Percentiles rank a stretch among this genome's conserved stretches.
These are phyloP conservation scores for Talaromyces proteolyticus DNA, from an alignment of 495 filamentous ascomycete genomes.

Conservation along the genomic window DNA sequence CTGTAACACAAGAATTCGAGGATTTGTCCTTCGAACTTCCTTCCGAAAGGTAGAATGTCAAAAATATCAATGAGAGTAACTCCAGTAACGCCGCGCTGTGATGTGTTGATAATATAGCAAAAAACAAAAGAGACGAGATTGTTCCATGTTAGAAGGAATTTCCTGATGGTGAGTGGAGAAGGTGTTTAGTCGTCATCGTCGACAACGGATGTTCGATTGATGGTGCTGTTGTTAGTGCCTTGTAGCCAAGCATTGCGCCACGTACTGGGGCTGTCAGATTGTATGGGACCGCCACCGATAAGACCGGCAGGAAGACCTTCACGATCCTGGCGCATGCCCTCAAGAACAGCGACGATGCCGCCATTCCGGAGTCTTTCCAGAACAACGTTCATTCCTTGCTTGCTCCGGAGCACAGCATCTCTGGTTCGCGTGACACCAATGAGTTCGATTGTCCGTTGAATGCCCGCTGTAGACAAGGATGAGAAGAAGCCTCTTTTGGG, in stretches of 20 bases:
- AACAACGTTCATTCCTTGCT: conserved; percentile 93
- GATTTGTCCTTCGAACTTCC: not conserved
- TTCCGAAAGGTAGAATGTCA: not conserved
- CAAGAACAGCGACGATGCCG: conserved; percentile 78
- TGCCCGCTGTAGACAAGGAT: conserved; percentile 69
- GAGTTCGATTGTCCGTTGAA: conserved; percentile 85
- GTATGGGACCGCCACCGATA: conserved; percentile 31
- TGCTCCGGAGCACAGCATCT: conserved; percentile 78
- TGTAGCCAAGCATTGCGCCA: conserved; percentile 44
- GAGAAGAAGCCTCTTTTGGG: conserved; percentile 59
- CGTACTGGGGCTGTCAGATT: conserved; percentile 2
- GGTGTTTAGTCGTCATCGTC: conserved; percentile 26
- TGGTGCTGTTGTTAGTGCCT: conserved; percentile 19
- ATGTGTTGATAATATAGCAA: not conserved
- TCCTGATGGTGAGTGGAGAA: not conserved
- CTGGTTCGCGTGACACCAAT: conserved; percentile 80
- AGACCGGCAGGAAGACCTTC: conserved; percentile 32
- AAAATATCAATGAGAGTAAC: not conserved
- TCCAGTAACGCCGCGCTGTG: conserved; percentile 5
- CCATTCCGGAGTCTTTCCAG: conserved; percentile 77
- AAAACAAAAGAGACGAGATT: conserved; percentile 5
- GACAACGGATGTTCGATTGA: conserved; percentile 17
- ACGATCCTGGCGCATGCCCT: conserved; percentile 72
- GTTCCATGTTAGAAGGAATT: not conserved
- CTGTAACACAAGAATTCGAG: not conserved